These are phyloP conservation scores for Trypanosoma conorhini DNA, from an alignment of 208 protist genomes.

Conservation along the genomic window DNA sequence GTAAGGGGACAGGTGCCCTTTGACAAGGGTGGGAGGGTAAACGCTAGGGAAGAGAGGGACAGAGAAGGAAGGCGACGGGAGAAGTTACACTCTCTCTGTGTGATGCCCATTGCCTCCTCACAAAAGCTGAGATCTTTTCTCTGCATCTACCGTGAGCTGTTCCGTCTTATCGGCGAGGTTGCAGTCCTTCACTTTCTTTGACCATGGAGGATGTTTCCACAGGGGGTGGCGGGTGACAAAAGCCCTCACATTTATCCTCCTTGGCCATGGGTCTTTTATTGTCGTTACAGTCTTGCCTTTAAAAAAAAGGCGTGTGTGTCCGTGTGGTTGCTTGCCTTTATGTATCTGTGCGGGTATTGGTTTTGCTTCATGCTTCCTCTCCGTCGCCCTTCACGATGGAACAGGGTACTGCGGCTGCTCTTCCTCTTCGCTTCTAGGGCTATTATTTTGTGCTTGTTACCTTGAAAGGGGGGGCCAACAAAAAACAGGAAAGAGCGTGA, in stretches of 20 bases:
- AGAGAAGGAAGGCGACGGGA: neutral
- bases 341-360: neutral
- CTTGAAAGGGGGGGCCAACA: neutral
- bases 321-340: too few species aligned
- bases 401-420: neutral
- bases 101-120: neutral
- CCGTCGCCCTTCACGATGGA: neutral
- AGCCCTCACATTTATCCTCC: neutral
- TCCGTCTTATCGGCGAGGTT: neutral
- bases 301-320: too few species aligned
- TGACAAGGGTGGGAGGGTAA: conserved; percentile 28
- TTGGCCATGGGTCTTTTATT: neutral
- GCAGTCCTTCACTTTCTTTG: neutral
- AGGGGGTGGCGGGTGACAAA: neutral
- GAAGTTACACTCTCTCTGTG: neutral
- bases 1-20: conserved; percentile 62
- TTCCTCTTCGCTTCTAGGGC: neutral
- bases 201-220: neutral
- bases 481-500: too few species aligned
- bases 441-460: neutral
- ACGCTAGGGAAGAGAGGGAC: neutral
- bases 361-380: neutral
- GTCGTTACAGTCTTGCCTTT: neutral
- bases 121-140: neutral
- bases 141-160: neutral